Evolutionary conservation across 2,329 filamentous ascomycete species (phyloP), one percentile per base, ranked within the genome.

Genomic region (Paraphaeosphaeria minitans): DNA sequence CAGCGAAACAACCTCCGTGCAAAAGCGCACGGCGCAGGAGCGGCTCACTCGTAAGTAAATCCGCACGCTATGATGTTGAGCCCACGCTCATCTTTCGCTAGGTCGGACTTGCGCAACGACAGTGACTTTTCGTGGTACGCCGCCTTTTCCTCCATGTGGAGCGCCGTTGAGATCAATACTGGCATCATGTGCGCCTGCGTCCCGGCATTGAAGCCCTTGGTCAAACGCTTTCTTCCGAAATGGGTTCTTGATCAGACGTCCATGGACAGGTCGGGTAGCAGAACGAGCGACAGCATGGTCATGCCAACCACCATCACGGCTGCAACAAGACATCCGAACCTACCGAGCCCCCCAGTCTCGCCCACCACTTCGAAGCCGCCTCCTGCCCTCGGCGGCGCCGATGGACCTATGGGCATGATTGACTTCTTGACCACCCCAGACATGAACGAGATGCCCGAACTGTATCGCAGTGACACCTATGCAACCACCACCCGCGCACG

Each of bases 111-210:
- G 31, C 70, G 80, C 41, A 80, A 79, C 47, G 70, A 74, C 10
- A 79, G 78, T 9, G 84, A 87, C 63, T 84, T 85, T 60, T 82
- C 82, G 39, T 87, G 83, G 88, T 93, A 94, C 71, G 91, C 91
- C 0, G 92, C 91, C 0, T 79, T 93, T 5, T 91, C 92, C 0
- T 89, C 96, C 71, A 94, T 97, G 91, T 98, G 93, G 94, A 94
- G 91, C 16, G 90, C 89, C 13, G 87, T 97, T 55, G 93, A 97
- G 75, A 92, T 97, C 70, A 95, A 96, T 65, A 82, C 96, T 1
- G 93, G 92, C 19, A 93, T 97, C 66, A 89, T 93, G 63, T 96
- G 92, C 71, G 93, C 90, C 43, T 97, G 93, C 68, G 90, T 97
- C n/a, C 94, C 94, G 9, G 94, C 90, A 0, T 80, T 97, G 61